A percentile compares a stretch with the other conserved stretches of the same genome.
Conservation (phyloP, 2,329 filamentous ascomycete species). For the Rutstroemia sp. region DNA sequence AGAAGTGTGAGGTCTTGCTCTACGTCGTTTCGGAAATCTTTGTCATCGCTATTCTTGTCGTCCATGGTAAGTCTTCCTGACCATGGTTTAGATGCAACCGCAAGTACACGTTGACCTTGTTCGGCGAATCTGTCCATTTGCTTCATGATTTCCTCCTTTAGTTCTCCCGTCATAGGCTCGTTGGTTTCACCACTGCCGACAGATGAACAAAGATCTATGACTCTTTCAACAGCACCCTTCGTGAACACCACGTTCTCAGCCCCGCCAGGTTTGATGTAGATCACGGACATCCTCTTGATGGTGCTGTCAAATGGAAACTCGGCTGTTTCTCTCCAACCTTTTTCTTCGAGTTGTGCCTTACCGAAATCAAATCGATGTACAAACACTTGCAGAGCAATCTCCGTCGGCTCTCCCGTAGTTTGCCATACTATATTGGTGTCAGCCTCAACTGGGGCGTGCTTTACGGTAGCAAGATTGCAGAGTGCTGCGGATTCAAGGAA, state of each 20-base stretch:
- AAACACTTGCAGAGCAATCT: constrained; percentile 70
- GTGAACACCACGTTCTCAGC: constrained; percentile 44
- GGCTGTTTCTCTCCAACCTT: constrained; percentile 50
- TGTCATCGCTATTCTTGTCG: constrained; percentile 15
- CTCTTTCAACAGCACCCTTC: constrained; percentile 63
- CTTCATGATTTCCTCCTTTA: constrained; percentile 48
- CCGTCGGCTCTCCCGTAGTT: constrained; percentile 59
- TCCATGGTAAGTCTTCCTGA: constrained; percentile 19
- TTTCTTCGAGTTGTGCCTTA: constrained; percentile 40
- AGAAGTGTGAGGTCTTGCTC: constrained; percentile 54
- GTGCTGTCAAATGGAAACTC: constrained; percentile 70
- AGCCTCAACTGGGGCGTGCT: constrained; percentile 57
- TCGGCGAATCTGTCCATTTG: constrained; percentile 63
- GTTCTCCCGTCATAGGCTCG: constrained; percentile 42
- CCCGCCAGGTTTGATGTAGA: constrained; percentile 42
- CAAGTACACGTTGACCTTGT: constrained; percentile 62
- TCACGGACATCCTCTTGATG: constrained; percentile 71
- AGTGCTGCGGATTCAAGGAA: constrained; percentile 54
- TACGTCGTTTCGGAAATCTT: constrained; percentile 31
- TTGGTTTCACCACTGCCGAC: constrained; percentile 37
- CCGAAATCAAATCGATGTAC: constrained; percentile 57
- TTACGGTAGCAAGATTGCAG: constrained; percentile 55
- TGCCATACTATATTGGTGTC: constrained; percentile 48
- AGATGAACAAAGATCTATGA: constrained; percentile 54
- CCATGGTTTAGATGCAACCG: constrained; percentile 44